Base-by-base conservation (phyloP, 179 eudicot genomes). In the Beta macrorhiza region DNA sequence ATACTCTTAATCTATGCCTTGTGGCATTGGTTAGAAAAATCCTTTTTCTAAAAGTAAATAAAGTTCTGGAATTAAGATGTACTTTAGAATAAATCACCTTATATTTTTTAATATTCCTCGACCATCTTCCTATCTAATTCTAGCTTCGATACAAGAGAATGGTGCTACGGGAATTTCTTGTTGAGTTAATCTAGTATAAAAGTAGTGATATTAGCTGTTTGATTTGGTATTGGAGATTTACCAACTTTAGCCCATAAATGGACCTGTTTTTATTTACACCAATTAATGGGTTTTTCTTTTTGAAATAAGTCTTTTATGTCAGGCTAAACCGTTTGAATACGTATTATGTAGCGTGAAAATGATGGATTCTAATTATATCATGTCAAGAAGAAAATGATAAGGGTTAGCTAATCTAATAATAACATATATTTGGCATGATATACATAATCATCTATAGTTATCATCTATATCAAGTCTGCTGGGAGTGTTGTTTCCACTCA, bases 211-310 rank as follows among this genome's bases (percentile, higher is more conserved):
- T 63, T 63, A 10, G 32, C 55, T 11, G 6, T 47, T 44, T 11
- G 45, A 61, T 80, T 73, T 62, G 78, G 71, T 32, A 63, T 5
- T 74, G 76, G 44, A 53, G 49, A 74, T 32, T 19, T 74, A 80
- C 78, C 83, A 63, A 74, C 63, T 74, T 80, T 51, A 74, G 72
- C 64, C 65, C 37, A 80, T 25, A 52, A 63, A 22, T 32, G 68
- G 44, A 47, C 53, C 63, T 51, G 78, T 61, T 74, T 80, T 12
- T 29, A 44, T 73, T 32, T 63, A 59, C 61, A 63, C 53, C 10
- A 80, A 74, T 80, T 74, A 49, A 80, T 80, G 72, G 82, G 78
- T 47, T 79, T 47, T 72, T 17, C 56, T 12, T 61, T 59, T 58
- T 29, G 52, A 53, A 29, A 13, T 7, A 52, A 74, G 72, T 74